Evolutionary conservation across 2,329 filamentous ascomycete genomes (phyloP).

Genomic region (Calonectria ilicicola): DNA sequence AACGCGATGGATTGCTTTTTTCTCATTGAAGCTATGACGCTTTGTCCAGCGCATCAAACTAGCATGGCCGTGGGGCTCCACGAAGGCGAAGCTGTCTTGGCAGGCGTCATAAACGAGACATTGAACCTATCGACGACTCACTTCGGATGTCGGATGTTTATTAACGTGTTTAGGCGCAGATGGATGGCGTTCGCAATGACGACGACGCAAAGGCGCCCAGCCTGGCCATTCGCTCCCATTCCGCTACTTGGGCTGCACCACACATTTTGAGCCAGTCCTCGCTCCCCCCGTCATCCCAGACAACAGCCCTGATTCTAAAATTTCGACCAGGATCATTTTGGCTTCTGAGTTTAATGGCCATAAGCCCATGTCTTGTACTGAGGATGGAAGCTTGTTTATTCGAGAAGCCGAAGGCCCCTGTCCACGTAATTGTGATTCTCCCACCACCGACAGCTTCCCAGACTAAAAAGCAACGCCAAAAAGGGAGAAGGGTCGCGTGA

Average conservation of each 20-base stretch:
- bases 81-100: neutral
- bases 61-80: neutral
- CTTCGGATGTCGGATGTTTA: neutral
- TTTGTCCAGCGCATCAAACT: too few species aligned
- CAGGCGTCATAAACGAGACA: neutral
- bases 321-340: neutral
- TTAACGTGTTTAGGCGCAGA: neutral
- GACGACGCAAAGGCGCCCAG: too few species aligned
- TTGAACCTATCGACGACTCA: neutral
- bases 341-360: neutral
- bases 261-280: too few species aligned
- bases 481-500: neutral
- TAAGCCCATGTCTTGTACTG: neutral
- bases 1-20: neutral
- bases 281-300: too few species aligned
- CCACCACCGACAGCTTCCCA: neutral
- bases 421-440: neutral
- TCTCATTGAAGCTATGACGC: too few species aligned
- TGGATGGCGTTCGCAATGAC: neutral
- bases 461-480: neutral
- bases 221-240: too few species aligned
- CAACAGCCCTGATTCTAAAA: neutral
- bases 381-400: neutral
- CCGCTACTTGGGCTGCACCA: too few species aligned
- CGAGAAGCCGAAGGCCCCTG: neutral